These are phyloP conservation scores for Vitis cinerea DNA, from an alignment of 164 flowering plant genomes.

Conservation along the genomic window DNA sequence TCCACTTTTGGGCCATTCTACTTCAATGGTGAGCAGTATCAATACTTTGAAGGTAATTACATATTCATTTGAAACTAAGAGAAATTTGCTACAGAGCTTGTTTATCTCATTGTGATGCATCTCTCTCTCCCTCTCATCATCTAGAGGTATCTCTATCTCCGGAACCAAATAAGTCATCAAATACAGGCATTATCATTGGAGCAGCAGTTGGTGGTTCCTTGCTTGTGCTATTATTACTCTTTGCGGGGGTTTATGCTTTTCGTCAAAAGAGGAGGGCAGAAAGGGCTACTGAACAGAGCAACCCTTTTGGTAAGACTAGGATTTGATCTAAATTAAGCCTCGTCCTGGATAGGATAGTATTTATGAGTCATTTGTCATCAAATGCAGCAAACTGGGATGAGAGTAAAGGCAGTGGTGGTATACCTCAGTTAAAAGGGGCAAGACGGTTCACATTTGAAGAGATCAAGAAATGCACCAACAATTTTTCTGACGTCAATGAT, in stretches of 20 bases:
- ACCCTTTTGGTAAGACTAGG: conserved; percentile 39
- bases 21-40: conserved; percentile 33
- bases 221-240: conserved; percentile 28
- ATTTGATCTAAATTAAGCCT: background rate
- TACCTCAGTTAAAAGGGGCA: conserved; percentile 63
- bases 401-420: conserved; percentile 28
- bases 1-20: conserved; percentile 38
- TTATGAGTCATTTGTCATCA: background rate
- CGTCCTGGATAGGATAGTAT: background rate
- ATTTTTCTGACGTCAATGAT: conserved; percentile 55
- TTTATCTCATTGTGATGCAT: background rate
- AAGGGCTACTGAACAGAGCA: conserved; percentile 26
- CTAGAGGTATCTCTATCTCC: background rate
- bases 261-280: conserved; percentile 40
- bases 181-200: conserved; percentile 37
- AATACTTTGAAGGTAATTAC: conserved; percentile 31
- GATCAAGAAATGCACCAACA: conserved; percentile 53
- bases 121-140: background rate
- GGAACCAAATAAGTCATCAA: conserved; percentile 28
- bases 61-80: background rate
- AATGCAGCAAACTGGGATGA: conserved; percentile 50
- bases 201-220: conserved; percentile 40
- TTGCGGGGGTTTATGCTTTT: conserved; percentile 36
- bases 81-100: background rate
- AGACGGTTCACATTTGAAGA: conserved; percentile 63